phyloP scores from a whole-genome alignment of 2,329 filamentous ascomycete species.

The Penicillium sp. region DNA sequence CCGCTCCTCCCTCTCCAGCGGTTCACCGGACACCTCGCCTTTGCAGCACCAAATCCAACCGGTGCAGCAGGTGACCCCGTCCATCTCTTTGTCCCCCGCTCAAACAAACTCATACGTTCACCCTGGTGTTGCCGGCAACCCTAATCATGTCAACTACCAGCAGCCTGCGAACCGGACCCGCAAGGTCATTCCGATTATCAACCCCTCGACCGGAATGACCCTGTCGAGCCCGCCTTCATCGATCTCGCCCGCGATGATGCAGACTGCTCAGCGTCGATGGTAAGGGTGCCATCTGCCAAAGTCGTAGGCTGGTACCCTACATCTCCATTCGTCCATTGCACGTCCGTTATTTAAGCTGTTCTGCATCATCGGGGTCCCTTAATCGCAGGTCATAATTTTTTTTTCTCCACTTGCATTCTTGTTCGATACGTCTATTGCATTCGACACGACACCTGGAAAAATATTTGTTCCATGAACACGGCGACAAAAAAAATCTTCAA shows the following conservation, averaged over 20 bases:
- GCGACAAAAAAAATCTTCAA: constrained; percentile 25
- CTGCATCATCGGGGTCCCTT: constrained; percentile 37
- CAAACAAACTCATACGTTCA: constrained; percentile 59
- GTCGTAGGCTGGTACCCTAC: constrained; percentile 21
- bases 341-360: constrained; percentile 28
- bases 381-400: constrained; percentile 35
- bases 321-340: constrained; percentile 30
- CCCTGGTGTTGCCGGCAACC: constrained; percentile 62
- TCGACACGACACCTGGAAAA: constrained; percentile 29
- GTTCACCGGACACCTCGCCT: constrained; percentile 87
- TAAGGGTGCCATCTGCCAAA: constrained; percentile 26
- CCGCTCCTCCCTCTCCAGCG: constrained; percentile 90
- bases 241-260: constrained; percentile 63
- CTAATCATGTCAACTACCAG: constrained; percentile 76
- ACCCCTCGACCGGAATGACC: constrained; percentile 83
- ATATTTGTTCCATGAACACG: constrained; percentile 25
- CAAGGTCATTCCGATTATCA: constrained; percentile 97
- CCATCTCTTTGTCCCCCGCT: constrained; percentile 65
- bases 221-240: constrained; percentile 84
- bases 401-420: constrained; percentile 23
- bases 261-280: constrained; percentile 46
- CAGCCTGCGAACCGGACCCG: constrained; percentile 85
- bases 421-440: constrained; percentile 29
- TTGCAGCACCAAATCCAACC: constrained; percentile 76
- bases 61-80: constrained; percentile 70